Base-by-base conservation (phyloP, 2,329 filamentous ascomycete species). In the Cladosporium sp. region DNA sequence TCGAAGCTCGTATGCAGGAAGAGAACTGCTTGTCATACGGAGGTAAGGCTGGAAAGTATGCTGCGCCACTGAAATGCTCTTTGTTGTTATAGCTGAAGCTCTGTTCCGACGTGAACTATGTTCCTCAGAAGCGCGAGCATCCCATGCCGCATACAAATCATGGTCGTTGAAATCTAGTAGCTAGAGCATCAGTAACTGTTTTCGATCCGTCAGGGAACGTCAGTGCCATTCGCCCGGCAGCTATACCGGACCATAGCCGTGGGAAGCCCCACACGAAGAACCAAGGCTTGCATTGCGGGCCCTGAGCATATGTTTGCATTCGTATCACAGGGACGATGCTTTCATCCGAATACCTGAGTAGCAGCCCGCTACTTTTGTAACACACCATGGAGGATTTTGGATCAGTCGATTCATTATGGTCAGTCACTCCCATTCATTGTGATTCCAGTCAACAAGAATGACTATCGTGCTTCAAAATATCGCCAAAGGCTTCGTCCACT, bases 161-260 rank as follows among this genome's bases (percentile, higher is more conserved):
- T 26, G 23, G 23, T 26, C 23, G 23, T 26, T 26, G 23, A 1
- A 26, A 26, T 26, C 23, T 26, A 26, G 23, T 26, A 26, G 23
- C 23, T 26, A 26, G 23, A 26, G 23, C 23, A 26, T 26, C 23
- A 26, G 23, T 26, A 26, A 26, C 3, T 26, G 23, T 26, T 26
- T 26, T 26, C 3, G 23, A 26, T 3, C 23, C 23, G 23, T 26
- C 23, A 26, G 23, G 23, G 23, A 26, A 26, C n/a, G 40, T 46
- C 50, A 55, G 18, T 33, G 28, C 52, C 52, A 31, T 55, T 55
- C 18, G 52, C 26, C 52, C 52, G 52, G 52, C 16, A 33, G 14
- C 26, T 21, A 10, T 55, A 55, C 28, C 52, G 52, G 26, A 55
- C 52, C 52, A 55, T 55, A 55, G 11, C 52, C 52, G 52, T 55